Percentiles rank a stretch among this genome's conserved stretches.
Evolutionary conservation across 2,329 filamentous ascomycete genomes (phyloP).

Genomic region (Fusarium beomiforme): DNA sequence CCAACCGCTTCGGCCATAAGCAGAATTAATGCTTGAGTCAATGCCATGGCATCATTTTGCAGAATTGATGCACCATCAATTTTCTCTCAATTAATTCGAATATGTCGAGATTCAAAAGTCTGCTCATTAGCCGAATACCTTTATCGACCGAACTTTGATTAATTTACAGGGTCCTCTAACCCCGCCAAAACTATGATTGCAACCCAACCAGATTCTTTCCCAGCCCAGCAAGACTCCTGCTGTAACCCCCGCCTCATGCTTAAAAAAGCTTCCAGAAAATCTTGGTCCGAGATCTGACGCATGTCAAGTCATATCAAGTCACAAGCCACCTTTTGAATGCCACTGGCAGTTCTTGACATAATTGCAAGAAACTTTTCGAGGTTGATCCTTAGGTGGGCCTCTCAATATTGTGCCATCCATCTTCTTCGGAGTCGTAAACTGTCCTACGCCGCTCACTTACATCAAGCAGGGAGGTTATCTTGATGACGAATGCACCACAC

Average conservation of each 20-base stretch:
- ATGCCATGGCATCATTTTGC: neutral
- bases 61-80: neutral
- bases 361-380: constrained; percentile 10
- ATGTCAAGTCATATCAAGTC: neutral
- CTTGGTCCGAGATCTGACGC: neutral
- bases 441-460: constrained; percentile 14
- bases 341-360: neutral
- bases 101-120: neutral
- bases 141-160: neutral
- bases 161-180: constrained; percentile 15
- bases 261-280: constrained; percentile 20
- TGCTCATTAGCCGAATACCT: neutral
- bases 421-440: neutral
- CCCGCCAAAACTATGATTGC: constrained; percentile 7
- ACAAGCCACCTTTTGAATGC: neutral
- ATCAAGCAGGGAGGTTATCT: constrained; percentile 10
- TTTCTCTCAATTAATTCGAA: neutral
- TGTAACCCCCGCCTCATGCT: constrained; percentile 1
- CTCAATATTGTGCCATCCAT: neutral
- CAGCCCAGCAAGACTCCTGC: neutral
- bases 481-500: constrained; percentile 3
- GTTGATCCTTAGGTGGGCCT: neutral
- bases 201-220: constrained; percentile 15
- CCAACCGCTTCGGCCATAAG: neutral
- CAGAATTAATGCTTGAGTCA: neutral